These are phyloP conservation scores for Haplosporangium sp. DNA, from an alignment of 371 early-diverging fungal species.

Conservation along the genomic window DNA sequence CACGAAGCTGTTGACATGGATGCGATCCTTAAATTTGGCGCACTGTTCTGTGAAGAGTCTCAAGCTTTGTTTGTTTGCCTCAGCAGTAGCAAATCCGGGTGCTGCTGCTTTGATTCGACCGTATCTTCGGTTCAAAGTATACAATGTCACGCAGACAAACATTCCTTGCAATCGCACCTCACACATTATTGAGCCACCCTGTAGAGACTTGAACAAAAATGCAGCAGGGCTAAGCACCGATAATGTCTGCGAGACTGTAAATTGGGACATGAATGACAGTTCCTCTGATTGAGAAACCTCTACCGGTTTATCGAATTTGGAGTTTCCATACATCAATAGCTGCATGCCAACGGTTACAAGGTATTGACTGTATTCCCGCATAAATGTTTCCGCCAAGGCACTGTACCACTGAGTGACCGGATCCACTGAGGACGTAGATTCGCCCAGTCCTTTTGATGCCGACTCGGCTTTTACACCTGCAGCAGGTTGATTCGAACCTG, in stretches of 20 bases:
- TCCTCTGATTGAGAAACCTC: constrained; percentile 46
- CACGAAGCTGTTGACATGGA: constrained; percentile 86
- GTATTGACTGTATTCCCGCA: constrained; percentile 77
- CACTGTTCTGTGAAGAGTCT: constrained; percentile 77
- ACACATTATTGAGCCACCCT: constrained; percentile 78
- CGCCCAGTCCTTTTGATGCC: constrained; percentile 1
- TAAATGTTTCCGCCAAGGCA: constrained; percentile 65
- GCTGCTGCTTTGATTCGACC: constrained; percentile 64
- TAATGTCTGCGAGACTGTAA: constrained; percentile 57
- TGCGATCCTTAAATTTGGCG: constrained; percentile 70
- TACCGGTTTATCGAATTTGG: constrained; percentile 43
- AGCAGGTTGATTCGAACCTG: neutral
- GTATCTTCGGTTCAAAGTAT: constrained; percentile 76
- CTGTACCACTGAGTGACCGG: constrained; percentile 68
- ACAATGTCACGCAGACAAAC: constrained; percentile 80
- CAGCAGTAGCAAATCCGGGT: constrained; percentile 60
- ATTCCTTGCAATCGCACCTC: constrained; percentile 78
- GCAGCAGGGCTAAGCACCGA: constrained; percentile 68
- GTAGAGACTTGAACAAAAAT: constrained; percentile 74
- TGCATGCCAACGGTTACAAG: constrained; percentile 78
- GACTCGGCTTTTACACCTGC: constrained; percentile 7
- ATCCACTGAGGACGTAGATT: constrained; percentile 12
- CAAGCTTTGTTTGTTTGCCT: constrained; percentile 69
- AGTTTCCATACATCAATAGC: constrained; percentile 64
- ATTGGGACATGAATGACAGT: constrained; percentile 57